Evolutionary conservation across 2,329 filamentous ascomycete genomes (phyloP), one percentile per base, ranked within the genome.

Genomic region (Botryotinia narcissicola): DNA sequence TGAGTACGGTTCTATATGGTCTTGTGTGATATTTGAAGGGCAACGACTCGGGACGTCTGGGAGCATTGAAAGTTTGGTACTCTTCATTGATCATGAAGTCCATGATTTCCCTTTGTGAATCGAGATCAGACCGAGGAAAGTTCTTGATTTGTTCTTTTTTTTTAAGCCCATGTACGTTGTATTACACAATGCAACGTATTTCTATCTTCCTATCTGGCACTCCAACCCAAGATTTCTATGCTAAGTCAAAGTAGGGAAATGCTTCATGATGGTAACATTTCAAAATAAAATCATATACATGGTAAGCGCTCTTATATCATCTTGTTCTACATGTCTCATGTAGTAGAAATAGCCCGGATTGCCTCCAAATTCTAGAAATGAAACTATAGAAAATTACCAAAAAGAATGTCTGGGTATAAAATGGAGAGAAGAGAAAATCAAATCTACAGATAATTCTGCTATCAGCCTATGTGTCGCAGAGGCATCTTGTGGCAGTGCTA

Each of bases 331-430:
- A n/a, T 32, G n/a, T 70, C 71, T 73, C 40, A 73, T 73, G n/a
- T n/a, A 9, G 37, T 42, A 35, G n/a, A 95, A 94, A 82, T 93
- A 94, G 84, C 91, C 92, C 0, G 91, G 91, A 63, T 82, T 94
- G 69, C 92, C 92, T 29, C 92, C 92, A 3, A 91, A 91, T 78
- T 86, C 92, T 0, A 86, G 92, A 25, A 85, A 86, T 37, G 91
- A 94, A 83, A 89, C 83, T 73, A 90, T 95, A 54, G 83, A 84
- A 4, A 88, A 92, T 77, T 94, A 93, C 79, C 83, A 84, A 40
- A 80, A 81, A 6, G 84, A 87, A 54, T 93, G 90, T 76, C 83
- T 83, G 40, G 89, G 89, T 0, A 84, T 94, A n/a, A 74, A 79
- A 57, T 95, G 93, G 93, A 81, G 84, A n/a, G 89, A 93, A 78